Conservation (phyloP, 352 stramenopile genomes). For the Phytophthora palmivora region DNA sequence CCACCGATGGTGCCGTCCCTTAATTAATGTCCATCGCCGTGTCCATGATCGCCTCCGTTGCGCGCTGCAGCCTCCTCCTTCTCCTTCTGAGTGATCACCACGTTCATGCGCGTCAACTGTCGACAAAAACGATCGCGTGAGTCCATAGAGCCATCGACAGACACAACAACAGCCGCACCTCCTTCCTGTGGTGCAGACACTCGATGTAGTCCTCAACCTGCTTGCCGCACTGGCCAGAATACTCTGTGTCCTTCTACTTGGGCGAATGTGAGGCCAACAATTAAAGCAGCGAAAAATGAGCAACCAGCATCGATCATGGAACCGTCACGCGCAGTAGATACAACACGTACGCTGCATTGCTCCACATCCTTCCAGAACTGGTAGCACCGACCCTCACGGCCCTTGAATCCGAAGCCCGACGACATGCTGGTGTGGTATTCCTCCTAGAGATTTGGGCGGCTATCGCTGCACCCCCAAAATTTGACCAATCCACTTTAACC, state of each 20-base stretch:
- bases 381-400: conserved; percentile 93
- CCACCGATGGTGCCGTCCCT: conserved; percentile 1
- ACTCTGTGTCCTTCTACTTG: conserved; percentile 82
- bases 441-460: conserved; percentile 30
- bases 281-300: conserved; percentile 22
- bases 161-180: conserved; percentile 53
- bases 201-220: conserved; percentile 96
- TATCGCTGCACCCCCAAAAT: conserved; percentile 10
- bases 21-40: conserved; percentile 56
- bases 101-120: conserved; percentile 88
- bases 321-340: conserved; percentile 38
- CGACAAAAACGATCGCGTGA: conserved; percentile 11
- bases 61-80: conserved; percentile 67
- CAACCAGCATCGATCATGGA: neutral
- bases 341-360: conserved; percentile 92
- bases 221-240: conserved; percentile 81
- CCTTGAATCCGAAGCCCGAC: conserved; percentile 95
- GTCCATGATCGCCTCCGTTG: conserved; percentile 45
- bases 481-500: conserved; percentile 2
- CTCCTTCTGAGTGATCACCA: conserved; percentile 81
- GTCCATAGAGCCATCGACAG: neutral
- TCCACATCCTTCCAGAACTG: conserved; percentile 95
- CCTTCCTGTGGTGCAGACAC: conserved; percentile 96
- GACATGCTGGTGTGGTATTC: conserved; percentile 74
- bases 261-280: conserved; percentile 14